Base-by-base conservation (phyloP, 176 grass and related monocot genomes). In the Canna indica region DNA sequence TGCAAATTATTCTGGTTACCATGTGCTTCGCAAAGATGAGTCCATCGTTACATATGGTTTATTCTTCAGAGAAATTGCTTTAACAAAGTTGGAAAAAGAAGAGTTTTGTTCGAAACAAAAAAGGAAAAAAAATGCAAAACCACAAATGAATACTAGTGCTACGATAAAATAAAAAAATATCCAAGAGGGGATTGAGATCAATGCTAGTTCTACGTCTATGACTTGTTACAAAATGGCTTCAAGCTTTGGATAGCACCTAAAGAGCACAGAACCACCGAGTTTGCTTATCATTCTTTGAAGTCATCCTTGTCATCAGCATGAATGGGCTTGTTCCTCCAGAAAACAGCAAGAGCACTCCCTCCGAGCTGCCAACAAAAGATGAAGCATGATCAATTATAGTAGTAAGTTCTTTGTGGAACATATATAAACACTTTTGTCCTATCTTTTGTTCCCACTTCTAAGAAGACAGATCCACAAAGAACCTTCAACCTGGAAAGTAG, bases 241-340 rank as follows among this genome's bases (percentile, higher is more conserved):
- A 24, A 54, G 44, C 9, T 33, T 17, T n/a, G n/a, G 29, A 46
- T n/a, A 18, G 12, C 44, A 24, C 47, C 38, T 13, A 0, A 22
- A 60, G n/a, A 26, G 58, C 46, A 73, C 36, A 60, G 59, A 31
- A 70, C 68, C 38, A 73, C 27, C 3, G 63, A 17, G 1, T 67
- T 58, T 62, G 17, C 39, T 79, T 17, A 29, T 88, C 54, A 97
- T 48, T 92, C 94, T 73, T 90, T 87, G 75, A 99, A 99, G 77
- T 99, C 94, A 1, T 99, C 89, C 74, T 97, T 99, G 86, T 99
- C 94, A 75, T 80, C 1, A n/a, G 80, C 80, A 57, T 83, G 86
- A 75, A 99, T 88, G 22, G 67, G 79, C 75, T 27, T 78, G 86
- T 83, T 93, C 80, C 94, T 92, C 94, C 94, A 99, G 64, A 85